Evolutionary conservation across 345 rosid genomes (phyloP).

Genomic region (Dimocarpus longan): DNA sequence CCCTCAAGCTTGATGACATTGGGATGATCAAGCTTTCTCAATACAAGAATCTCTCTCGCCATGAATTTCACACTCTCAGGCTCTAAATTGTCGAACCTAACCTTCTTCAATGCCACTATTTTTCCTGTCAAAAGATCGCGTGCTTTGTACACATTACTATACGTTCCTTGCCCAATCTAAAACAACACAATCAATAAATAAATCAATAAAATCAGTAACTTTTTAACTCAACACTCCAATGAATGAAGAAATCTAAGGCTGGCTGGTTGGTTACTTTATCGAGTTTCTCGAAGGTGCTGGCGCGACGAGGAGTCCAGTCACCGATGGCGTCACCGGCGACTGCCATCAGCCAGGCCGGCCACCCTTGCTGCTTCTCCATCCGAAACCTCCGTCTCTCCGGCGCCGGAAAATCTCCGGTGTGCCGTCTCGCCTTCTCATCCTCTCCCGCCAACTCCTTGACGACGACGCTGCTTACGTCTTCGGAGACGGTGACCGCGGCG

Average conservation of each 20-base stretch:
- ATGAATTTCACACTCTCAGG: slow-evolving; percentile 91
- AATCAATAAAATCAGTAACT: neutral
- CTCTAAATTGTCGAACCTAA: slow-evolving; percentile 89
- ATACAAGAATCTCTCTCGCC: slow-evolving; percentile 94
- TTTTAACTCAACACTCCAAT: too few relatives aligned
- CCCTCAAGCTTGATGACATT: slow-evolving; percentile 91
- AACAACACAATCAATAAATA: neutral
- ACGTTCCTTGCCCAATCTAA: slow-evolving; percentile 96
- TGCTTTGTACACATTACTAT: slow-evolving; percentile 93
- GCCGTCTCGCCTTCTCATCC: slow-evolving; percentile 32
- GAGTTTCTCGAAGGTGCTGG: slow-evolving; percentile 78
- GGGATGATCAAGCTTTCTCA: slow-evolving; percentile 73
- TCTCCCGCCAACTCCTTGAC: slow-evolving; percentile 32
- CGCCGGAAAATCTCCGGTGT: slow-evolving; percentile 38
- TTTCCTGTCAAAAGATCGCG: slow-evolving; percentile 79
- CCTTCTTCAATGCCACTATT: slow-evolving; percentile 92
- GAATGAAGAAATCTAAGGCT: too few relatives aligned
- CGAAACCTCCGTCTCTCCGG: slow-evolving; percentile 39
- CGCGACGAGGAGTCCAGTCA: slow-evolving; percentile 80
- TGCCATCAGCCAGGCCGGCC: slow-evolving; percentile 86
- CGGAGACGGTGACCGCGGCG: slow-evolving; percentile 28
- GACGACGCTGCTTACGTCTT: slow-evolving; percentile 27
- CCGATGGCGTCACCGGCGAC: slow-evolving; percentile 76
- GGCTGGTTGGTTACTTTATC: slow-evolving; percentile 55
- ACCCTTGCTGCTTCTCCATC: slow-evolving; percentile 47